Base-by-base conservation (phyloP, 495 filamentous ascomycete species). In the Xylaria flabelliformis region DNA sequence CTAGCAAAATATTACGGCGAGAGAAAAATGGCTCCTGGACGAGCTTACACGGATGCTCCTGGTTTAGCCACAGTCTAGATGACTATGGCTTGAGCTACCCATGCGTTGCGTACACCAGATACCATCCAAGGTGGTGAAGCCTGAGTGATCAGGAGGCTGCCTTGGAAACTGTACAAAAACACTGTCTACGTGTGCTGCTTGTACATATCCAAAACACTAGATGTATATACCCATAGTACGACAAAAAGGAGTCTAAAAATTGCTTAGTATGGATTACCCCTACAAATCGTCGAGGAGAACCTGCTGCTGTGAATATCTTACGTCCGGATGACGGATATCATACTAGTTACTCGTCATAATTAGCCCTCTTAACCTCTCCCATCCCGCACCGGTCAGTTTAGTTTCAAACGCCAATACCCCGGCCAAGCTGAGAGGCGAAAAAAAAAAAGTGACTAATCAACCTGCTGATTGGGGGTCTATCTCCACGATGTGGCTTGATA, bases 361-460 rank as follows among this genome's bases (percentile, higher is more conserved):
- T 13, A 50, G 44, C 44, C 63, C 63, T 50, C 63, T 12, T 39
- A 21, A 6, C 64, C 15, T 5, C 50, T 32, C 46, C 46, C 58
- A 39, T 67, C 64, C 64, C 46, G 46, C 46, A 10, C 39, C 46
- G 42, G 39, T 17, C 3, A 26, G n/a, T 29, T 29, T 29, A 32
- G 58, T 39, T 21, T 13, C 58, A 13, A 39, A 26, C 10, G 32
- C 34, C 34, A 46, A 56, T 32, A 71, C 26, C 69, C 69, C 62
- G 58, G 69, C 26, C 46, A 56, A 71, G 69, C 69, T 71, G 69
- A 71, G 62, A 48, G 58, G 36, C 42, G n/a, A n/a, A 24, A 32
- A 19, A 12, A 32, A 19, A 6, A 53, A 41, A 36, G 29, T 36
- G 44, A 44, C 50, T 50, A 56, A 44, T 65, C 61, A 55, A 39